Evolutionary conservation across 345 rosid species (phyloP), one percentile per base, ranked within the genome.

Genomic region (Euphorbia pulcherrima): DNA sequence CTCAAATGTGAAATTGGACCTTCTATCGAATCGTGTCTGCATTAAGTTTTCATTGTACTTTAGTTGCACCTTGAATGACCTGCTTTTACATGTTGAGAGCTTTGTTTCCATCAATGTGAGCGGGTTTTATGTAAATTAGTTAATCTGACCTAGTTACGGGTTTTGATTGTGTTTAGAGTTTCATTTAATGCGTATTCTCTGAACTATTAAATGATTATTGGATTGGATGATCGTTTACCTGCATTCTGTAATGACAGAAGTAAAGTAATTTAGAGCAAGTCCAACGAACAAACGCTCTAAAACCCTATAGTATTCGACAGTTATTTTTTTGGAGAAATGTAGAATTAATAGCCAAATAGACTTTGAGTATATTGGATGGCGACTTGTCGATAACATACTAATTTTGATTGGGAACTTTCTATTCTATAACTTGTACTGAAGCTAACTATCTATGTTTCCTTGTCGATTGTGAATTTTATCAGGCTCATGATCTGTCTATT

Each of bases 301-400:
- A 82, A 64, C 46, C 66, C 58, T 80, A 83, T 7, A 83, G 64
- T 72, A 50, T 88, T 88, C 78, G 87, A 83, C 63, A 77, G 83
- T 60, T 52, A 14, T 60, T 53, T 58, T 53, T 58, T 14, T 65
- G 74, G 85, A n/a, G 99, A 89, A n/a, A n/a, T n/a, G n/a, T n/a
- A 74, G 80, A 72, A 53, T 66, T 74, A 59, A 76, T 91, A 50
- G 91, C 95, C 39, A 74, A 79, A 53, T 94, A 97, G 97, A 79
- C 89, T 41, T 83, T 89, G 62, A 80, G 86, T 66, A 69, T 77
- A 29, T 80, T 90, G 68, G 97, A 95, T 1, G 88, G 87, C 77
- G 84, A 85, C 70, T 85, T 91, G 47, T 94, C 70, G 70, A 55
- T 30, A 41, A 4, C 59, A 29, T 62, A 13, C 30, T 50, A 65